Conservation (phyloP, 805 yeast genomes). For the Sugiyamaella boreocaroliniensis region DNA sequence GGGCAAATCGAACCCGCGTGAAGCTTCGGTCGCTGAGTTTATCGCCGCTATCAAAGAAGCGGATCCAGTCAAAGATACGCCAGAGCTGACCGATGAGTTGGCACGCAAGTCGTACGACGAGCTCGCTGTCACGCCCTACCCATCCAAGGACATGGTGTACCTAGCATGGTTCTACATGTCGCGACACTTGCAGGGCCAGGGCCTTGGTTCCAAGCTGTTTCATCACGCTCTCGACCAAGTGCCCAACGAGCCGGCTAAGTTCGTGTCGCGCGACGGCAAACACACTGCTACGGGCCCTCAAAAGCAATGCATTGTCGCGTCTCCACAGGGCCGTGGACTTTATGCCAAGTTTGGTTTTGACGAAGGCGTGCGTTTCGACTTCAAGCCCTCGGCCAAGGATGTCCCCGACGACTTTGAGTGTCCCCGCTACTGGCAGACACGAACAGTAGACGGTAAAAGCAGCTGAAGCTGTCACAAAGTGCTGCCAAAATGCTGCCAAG, state of each 20-base stretch:
- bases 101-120: conserved; percentile 7
- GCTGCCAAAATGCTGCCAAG: no score
- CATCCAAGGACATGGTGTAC: conserved; percentile 5
- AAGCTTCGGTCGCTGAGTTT: not conserved
- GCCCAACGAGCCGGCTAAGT: conserved; percentile 6
- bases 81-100: conserved; percentile 6
- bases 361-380: not conserved
- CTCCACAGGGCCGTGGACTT: conserved; percentile 10
- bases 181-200: conserved; percentile 12
- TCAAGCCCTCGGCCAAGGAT: not conserved
- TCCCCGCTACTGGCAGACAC: not conserved
- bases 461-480: no score
- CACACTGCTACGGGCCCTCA: conserved; percentile 11
- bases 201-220: conserved; percentile 13
- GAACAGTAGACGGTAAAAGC: not conserved
- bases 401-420: not conserved
- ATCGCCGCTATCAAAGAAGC: not conserved
- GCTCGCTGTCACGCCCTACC: conserved; percentile 7
- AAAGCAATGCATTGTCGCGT: conserved; percentile 12
- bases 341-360: conserved; percentile 13
- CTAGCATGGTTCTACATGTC: conserved; percentile 9
- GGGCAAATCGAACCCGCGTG: not conserved
- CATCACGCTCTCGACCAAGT: conserved; percentile 4
- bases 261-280: conserved; percentile 8
- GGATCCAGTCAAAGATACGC: conserved; percentile 1